Conservation (phyloP, 2,329 filamentous ascomycete species). For the Ilyonectria sp. region DNA sequence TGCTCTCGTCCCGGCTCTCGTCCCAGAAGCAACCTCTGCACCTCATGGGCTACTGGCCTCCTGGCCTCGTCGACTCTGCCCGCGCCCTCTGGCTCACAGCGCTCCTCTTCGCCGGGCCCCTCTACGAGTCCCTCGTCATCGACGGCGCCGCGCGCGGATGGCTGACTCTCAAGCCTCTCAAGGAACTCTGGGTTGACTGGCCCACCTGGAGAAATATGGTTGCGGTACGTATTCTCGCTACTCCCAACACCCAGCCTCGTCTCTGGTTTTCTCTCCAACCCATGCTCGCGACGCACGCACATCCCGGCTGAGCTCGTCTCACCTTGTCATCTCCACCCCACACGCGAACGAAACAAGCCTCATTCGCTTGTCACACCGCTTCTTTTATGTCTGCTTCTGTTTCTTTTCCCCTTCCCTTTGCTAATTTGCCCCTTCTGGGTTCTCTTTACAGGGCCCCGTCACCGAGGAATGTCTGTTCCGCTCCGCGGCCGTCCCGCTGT, state of each 20-base stretch:
- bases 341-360: slow-evolving; percentile 27
- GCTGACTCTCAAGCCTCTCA: slow-evolving; percentile 68
- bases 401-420: slow-evolving; percentile 12
- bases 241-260: neutral
- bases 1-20: slow-evolving; percentile 68
- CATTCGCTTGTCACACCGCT: slow-evolving; percentile 41
- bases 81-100: slow-evolving; percentile 79
- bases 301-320: slow-evolving; percentile 30
- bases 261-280: slow-evolving; percentile 19
- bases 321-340: slow-evolving; percentile 22
- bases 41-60: slow-evolving; percentile 86
- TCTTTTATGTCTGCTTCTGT: slow-evolving; percentile 21
- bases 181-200: slow-evolving; percentile 79
- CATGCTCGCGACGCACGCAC: slow-evolving; percentile 26
- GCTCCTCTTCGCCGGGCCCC: slow-evolving; percentile 85
- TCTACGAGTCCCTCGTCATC: slow-evolving; percentile 84
- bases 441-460: slow-evolving; percentile 76
- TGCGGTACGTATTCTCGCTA: slow-evolving; percentile 71
- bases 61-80: slow-evolving; percentile 75
- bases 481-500: slow-evolving; percentile 85
- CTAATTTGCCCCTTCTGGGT: slow-evolving; percentile 27
- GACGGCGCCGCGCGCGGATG: slow-evolving; percentile 80
- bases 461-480: slow-evolving; percentile 97
- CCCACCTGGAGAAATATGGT: slow-evolving; percentile 89
- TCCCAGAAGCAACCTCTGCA: slow-evolving; percentile 68